Evolutionary conservation across 2,329 filamentous ascomycete genomes (phyloP).

Genomic region (Aspergillus pseudoviridinutans): DNA sequence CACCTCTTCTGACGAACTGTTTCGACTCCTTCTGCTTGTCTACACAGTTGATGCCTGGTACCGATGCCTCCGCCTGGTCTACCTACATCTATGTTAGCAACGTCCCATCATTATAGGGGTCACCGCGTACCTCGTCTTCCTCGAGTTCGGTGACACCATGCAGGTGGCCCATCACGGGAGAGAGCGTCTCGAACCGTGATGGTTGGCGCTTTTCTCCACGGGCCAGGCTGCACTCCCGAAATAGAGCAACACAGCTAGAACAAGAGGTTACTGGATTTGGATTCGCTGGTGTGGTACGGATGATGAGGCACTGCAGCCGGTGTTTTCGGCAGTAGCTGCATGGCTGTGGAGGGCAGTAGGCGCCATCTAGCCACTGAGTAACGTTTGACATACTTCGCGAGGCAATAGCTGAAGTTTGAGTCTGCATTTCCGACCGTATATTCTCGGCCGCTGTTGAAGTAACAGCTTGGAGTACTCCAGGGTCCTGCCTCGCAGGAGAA

Average conservation of each 20-base stretch:
- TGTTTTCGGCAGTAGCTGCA: constrained; percentile 45
- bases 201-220: constrained; percentile 44
- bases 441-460: background rate
- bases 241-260: constrained; percentile 50
- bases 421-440: background rate
- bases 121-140: constrained; percentile 14
- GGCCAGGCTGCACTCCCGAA: constrained; percentile 49
- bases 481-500: background rate
- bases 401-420: no score
- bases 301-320: constrained; percentile 47
- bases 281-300: constrained; percentile 46
- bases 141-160: constrained; percentile 46
- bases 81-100: background rate
- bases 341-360: constrained; percentile 40
- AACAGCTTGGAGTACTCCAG: background rate
- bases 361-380: constrained; percentile 37
- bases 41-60: background rate
- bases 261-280: constrained; percentile 49
- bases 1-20: constrained; percentile 44
- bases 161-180: constrained; percentile 47
- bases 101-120: background rate
- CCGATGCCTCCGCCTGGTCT: background rate
- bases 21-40: constrained; percentile 25
- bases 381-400: constrained; percentile 20
- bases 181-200: constrained; percentile 45